A percentile compares a stretch with the other conserved stretches of the same genome.
These are phyloP conservation scores for Schwanniomyces vanrijiae DNA, from an alignment of 805 yeast species.

Conservation along the genomic window DNA sequence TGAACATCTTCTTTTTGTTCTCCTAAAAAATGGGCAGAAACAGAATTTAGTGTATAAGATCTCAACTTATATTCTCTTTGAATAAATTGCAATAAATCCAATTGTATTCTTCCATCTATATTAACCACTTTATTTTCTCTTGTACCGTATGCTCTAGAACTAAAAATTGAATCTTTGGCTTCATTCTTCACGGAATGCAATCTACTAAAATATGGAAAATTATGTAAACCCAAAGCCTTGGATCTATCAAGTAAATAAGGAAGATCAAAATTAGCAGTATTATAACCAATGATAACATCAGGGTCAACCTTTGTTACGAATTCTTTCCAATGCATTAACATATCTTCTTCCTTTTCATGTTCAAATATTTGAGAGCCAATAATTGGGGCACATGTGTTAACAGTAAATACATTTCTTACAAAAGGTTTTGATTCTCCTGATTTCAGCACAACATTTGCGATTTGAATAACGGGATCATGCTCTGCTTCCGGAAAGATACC, in stretches of 20 bases:
- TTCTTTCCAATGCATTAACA: slow-evolving; percentile 84
- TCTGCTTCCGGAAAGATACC: slow-evolving; percentile 96
- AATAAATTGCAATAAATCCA: slow-evolving; percentile 87
- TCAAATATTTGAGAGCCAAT: slow-evolving; percentile 90
- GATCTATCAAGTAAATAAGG: slow-evolving; percentile 93
- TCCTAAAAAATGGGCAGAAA: slow-evolving; percentile 86
- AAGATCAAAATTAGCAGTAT: slow-evolving; percentile 90
- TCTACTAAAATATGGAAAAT: slow-evolving; percentile 88
- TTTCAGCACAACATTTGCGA: slow-evolving; percentile 88
- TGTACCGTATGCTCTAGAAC: slow-evolving; percentile 95
- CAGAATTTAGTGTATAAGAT: slow-evolving; percentile 92
- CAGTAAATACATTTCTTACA: slow-evolving; percentile 91
- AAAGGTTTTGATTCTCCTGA: slow-evolving; percentile 88
- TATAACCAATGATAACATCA: slow-evolving; percentile 95
- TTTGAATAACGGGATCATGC: slow-evolving; percentile 92
- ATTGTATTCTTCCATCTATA: slow-evolving; percentile 93
- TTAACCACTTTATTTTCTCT: slow-evolving; percentile 89
- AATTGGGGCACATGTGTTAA: slow-evolving; percentile 86
- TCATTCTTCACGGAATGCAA: slow-evolving; percentile 68
- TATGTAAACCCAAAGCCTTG: slow-evolving; percentile 57
- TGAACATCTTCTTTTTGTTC: slow-evolving; percentile 99
- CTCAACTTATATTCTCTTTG: slow-evolving; percentile 94
- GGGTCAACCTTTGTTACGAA: slow-evolving; percentile 87
- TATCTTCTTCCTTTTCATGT: slow-evolving; percentile 70
- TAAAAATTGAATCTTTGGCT: slow-evolving; percentile 76